Evolutionary conservation across 345 rosid species (phyloP), one percentile per base, ranked within the genome.

Genomic region (Eucalyptus pauciflora): DNA sequence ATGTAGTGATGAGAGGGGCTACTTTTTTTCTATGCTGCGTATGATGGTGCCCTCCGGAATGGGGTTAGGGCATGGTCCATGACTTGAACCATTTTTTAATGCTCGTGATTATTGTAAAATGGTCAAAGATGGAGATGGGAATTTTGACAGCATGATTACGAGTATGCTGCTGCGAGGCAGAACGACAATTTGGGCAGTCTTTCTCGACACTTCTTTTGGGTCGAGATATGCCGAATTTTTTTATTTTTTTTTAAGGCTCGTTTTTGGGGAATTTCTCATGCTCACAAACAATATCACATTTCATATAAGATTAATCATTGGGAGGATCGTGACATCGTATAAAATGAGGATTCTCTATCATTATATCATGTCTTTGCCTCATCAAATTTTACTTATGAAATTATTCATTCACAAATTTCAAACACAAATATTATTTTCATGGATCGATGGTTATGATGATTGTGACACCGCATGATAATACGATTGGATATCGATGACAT

Each of bases 31-130:
- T 18, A 50, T 20, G 62, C 43, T 1, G 43, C 43, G 12, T n/a
- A 86, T 86, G 87, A 86, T 86, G 45, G 54, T 86, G 87, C 64
- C 87, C 46, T 86, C 87, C 7, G 5, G 64, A 51, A 86, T 50
- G 87, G 87, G 62, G 46, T 86, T 86, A 86, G 87, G 87, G 62
- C 87, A 86, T 51, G 87, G 87, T 86, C 87, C 87, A 86, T 86
- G 33, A 31, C 46, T 86, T 6, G 24, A n/a, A 50, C 87, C 87
- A 18, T 86, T 86, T 86, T 13, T 50, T 17, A 24, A 24, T 86
- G 60, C 41, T n/a, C n/a, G 87, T 50, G 60, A 46, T 86, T 86
- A 86, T 86, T 86, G 54, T 49, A 50, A 50, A 86, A 37, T 76
- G 85, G 85, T 20, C 85, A 76, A 41, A 76, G 48, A 76, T 76